Evolutionary conservation across 345 rosid genomes (phyloP).

Genomic region (Euphorbia lathyris): DNA sequence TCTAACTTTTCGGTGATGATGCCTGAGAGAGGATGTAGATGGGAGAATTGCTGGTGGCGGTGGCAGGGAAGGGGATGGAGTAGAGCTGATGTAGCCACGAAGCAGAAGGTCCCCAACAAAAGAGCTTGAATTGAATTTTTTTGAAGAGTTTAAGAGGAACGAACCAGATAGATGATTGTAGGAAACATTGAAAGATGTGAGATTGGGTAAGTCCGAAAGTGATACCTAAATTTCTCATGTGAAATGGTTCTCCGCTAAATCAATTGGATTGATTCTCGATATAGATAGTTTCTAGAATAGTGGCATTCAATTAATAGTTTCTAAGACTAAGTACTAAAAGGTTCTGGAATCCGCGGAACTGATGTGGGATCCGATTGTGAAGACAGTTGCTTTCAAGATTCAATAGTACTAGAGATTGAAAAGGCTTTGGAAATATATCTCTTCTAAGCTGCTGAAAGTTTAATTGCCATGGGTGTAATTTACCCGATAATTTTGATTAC

Average conservation of each 20-base stretch:
- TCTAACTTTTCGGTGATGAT: constrained; percentile 43
- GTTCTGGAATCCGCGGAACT: constrained; percentile 45
- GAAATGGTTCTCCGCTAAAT: constrained; percentile 66
- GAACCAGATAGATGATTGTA: constrained; percentile 79
- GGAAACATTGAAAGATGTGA: constrained; percentile 77
- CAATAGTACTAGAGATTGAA: constrained; percentile 40
- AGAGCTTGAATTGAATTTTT: constrained; percentile 81
- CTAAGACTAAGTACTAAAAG: constrained; percentile 59
- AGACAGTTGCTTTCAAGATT: constrained; percentile 57
- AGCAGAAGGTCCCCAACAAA: constrained; percentile 84
- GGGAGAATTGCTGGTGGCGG: constrained; percentile 44
- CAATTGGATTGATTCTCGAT: constrained; percentile 50
- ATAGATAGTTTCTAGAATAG: constrained; percentile 50
- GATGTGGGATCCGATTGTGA: constrained; percentile 45
- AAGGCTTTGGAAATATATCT: no score
- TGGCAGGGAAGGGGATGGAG: constrained; percentile 50
- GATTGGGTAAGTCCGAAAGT: constrained; percentile 49
- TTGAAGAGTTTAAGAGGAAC: constrained; percentile 64
- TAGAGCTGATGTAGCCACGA: constrained; percentile 71
- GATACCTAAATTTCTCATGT: constrained; percentile 67
- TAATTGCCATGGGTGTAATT: no score
- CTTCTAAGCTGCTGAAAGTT: no score
- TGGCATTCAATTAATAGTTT: constrained; percentile 54
- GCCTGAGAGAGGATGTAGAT: constrained; percentile 49
- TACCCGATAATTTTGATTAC: no score